Conservation (phyloP, 2,329 filamentous ascomycete species). For the Seiridium unicorne region DNA sequence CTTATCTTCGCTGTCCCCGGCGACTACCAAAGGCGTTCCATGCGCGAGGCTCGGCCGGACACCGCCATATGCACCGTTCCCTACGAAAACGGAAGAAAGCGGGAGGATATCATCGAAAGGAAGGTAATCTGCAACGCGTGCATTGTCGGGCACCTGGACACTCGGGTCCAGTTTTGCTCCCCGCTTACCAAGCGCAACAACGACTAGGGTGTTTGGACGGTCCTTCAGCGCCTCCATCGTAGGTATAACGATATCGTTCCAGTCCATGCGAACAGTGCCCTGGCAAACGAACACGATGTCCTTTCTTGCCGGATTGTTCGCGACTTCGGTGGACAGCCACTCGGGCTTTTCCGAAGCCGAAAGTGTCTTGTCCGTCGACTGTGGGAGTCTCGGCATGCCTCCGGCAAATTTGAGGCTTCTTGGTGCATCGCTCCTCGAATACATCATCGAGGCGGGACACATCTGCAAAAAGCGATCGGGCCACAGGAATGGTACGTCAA, state of each 20-base stretch:
- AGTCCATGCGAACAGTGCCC: slow-evolving; percentile 29
- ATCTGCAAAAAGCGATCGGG: slow-evolving; percentile 10
- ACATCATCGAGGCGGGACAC: slow-evolving; percentile 6
- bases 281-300: slow-evolving; percentile 34
- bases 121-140: slow-evolving; percentile 4
- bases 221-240: slow-evolving; percentile 31
- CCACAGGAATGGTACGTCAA: slow-evolving; percentile 1
- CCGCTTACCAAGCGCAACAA: slow-evolving; percentile 16
- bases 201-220: slow-evolving; percentile 29
- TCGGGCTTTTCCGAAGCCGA: neutral
- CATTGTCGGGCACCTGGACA: neutral
- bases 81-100: neutral
- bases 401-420: neutral
- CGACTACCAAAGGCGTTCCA: slow-evolving; percentile 5
- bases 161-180: slow-evolving; percentile 3
- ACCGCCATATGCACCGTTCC: slow-evolving; percentile 5
- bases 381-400: neutral
- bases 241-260: slow-evolving; percentile 30
- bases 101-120: neutral
- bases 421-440: slow-evolving; percentile 10
- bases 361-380: neutral
- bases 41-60: neutral
- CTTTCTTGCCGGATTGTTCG: slow-evolving; percentile 12
- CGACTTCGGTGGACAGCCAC: slow-evolving; percentile 6
- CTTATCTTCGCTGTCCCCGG: slow-evolving; percentile 6